Conservation (phyloP, 2,329 filamentous ascomycete genomes). For the Ceratocystis eucalypticola region DNA sequence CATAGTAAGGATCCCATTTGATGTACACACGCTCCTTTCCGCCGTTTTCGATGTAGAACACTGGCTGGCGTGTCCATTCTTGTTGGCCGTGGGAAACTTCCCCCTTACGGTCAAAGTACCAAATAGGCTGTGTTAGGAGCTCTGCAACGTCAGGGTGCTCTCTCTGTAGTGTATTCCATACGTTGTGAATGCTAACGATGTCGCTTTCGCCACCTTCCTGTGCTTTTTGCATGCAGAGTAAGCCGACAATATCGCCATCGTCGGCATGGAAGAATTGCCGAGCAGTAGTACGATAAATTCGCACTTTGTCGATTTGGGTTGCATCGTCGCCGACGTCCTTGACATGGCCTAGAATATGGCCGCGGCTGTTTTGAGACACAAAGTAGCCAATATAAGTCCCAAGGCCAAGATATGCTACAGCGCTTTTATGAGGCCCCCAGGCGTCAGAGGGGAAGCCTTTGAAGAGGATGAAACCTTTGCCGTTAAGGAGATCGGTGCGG, state of each 20-base stretch:
- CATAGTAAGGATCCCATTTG: conserved; percentile 87
- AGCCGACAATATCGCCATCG: conserved; percentile 67
- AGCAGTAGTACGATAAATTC: conserved; percentile 81
- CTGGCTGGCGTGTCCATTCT: conserved; percentile 55
- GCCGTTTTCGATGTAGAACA: conserved; percentile 64
- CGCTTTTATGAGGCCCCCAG: conserved; percentile 70
- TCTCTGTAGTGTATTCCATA: conserved; percentile 66
- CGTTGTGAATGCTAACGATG: conserved; percentile 61
- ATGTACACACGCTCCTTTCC: conserved; percentile 41
- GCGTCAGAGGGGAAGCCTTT: conserved; percentile 64
- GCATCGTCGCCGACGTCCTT: conserved; percentile 73
- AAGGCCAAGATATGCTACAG: conserved; percentile 81
- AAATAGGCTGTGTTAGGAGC: conserved; percentile 60
- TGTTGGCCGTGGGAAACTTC: conserved; percentile 63
- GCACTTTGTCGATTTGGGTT: conserved; percentile 68
- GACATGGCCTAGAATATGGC: conserved; percentile 78
- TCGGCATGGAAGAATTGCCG: conserved; percentile 48
- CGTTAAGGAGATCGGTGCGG: conserved; percentile 46
- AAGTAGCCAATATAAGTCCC: conserved; percentile 80
- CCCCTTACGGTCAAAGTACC: conserved; percentile 89
- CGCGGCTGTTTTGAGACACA: conserved; percentile 69
- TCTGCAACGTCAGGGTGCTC: conserved; percentile 68
- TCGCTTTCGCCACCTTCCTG: conserved; percentile 74
- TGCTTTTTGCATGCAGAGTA: conserved; percentile 67
- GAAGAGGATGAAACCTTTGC: conserved; percentile 82